phyloP scores from a whole-genome alignment of 2,329 filamentous ascomycete species.

The Ceratocystis huliohia region DNA sequence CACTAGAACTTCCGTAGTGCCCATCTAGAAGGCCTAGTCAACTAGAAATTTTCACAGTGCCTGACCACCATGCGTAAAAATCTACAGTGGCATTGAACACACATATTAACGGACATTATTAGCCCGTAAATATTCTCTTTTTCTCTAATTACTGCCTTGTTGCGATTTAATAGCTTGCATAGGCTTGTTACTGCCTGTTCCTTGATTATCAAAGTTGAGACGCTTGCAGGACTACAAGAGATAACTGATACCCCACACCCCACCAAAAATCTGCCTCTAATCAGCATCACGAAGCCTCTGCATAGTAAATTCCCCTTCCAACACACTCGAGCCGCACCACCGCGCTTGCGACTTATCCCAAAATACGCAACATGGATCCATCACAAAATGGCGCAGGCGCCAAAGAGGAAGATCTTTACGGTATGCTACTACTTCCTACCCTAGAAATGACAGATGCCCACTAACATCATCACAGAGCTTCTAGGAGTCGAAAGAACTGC shows the following conservation, averaged over 20 bases:
- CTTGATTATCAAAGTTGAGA: not conserved
- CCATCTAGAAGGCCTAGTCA: not conserved
- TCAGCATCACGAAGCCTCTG: conserved; percentile 6
- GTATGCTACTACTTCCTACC: conserved; percentile 30
- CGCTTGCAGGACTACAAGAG: not conserved
- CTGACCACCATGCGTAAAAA: not conserved
- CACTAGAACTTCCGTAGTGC: not conserved
- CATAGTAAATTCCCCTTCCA: not conserved
- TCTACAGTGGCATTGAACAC: not conserved
- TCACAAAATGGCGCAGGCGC: conserved; percentile 21
- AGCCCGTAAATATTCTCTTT: not conserved
- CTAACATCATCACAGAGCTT: conserved; percentile 45
- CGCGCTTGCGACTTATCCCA: conserved; percentile 5
- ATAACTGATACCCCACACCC: conserved; percentile 16
- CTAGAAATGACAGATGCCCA: not conserved
- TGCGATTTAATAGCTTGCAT: not conserved
- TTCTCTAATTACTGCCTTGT: not conserved
- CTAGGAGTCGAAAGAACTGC: conserved; percentile 63
- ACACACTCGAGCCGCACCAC: conserved; percentile 12
- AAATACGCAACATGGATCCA: not conserved
- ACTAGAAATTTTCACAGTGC: conserved; percentile 3
- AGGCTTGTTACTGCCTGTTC: not conserved
- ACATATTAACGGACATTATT: too few relatives aligned
- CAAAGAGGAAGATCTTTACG: conserved; percentile 48
- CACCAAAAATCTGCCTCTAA: conserved; percentile 17